Evolutionary conservation across 306 rosid genomes (phyloP), one percentile per base, ranked within the genome.

Genomic region (Trifolium repens): DNA sequence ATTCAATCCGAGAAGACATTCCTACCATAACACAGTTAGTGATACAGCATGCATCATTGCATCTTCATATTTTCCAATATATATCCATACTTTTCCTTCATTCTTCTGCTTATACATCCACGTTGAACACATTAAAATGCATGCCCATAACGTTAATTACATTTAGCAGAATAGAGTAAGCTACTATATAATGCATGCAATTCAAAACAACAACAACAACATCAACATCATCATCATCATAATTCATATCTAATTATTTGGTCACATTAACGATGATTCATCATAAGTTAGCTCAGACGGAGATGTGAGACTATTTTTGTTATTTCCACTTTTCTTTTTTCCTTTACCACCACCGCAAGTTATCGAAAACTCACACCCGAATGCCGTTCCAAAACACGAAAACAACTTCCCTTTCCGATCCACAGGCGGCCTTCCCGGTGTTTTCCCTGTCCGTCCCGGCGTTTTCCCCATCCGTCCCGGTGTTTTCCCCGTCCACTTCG

Each of bases 321-420:
- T 87, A 2, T 19, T 72, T 1, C 64, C 80, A 2, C 9, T 1
- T 54, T 69, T 85, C 83, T 85, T 88, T 72, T 81, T 85, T 1
- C 68, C 60, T 42, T 70, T 82, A 22, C 83, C 83, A 0, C 89
- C 91, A 1, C 89, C 89, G 59, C 96, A 91, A 26, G 88, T 67
- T 39, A 90, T 75, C 3, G 96, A 79, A 64, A 90, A 73, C 75
- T 91, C 96, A 34, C 84, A 78, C 15, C 98, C 96, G 54, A 82
- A 83, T 0, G 85, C 88, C 0, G 71, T 80, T 5, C 97, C 92
- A 3, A 94, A 91, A 71, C 98, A 94, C 22, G 97, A 90, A 69
- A 76, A 89, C 81, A 89, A 59, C 44, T 61, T 61, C 44, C 67
- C 67, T 27, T 34, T 32, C 24, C 2, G 5, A 14, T 11, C 15